Evolutionary conservation across 2,329 filamentous ascomycete species (phyloP).

Genomic region (Apiospora hydei): DNA sequence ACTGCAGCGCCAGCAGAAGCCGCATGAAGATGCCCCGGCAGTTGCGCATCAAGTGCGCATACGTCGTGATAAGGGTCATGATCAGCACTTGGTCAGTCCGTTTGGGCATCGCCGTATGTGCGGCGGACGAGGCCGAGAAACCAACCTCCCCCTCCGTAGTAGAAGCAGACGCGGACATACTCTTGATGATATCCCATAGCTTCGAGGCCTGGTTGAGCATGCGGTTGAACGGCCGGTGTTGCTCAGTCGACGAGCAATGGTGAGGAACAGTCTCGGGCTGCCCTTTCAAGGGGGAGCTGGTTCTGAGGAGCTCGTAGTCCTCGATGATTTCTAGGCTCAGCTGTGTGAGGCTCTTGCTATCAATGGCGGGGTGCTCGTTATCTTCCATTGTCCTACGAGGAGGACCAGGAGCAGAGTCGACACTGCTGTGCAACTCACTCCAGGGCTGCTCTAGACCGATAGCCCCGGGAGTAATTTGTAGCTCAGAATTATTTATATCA

Average conservation of each 20-base stretch:
- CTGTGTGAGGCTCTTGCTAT: conserved; percentile 4
- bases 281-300: neutral
- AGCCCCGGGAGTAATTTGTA: neutral
- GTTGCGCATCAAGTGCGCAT: neutral
- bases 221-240: conserved; percentile 4
- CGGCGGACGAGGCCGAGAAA: neutral
- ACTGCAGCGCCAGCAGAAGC: neutral
- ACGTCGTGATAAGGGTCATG: neutral
- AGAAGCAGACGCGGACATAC: neutral
- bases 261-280: neutral
- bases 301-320: neutral
- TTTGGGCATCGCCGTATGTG: neutral
- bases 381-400: neutral
- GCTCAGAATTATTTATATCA: neutral
- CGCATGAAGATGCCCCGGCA: conserved; percentile 2
- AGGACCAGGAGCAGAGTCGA: neutral
- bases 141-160: neutral
- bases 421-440: neutral
- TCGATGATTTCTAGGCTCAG: neutral
- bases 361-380: neutral
- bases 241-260: neutral
- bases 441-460: neutral
- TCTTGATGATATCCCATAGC: neutral
- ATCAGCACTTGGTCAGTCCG: neutral
- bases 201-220: neutral